Evolutionary conservation across 306 rosid genomes (phyloP), one percentile per base, ranked within the genome.

Genomic region (Cucumis melo): DNA sequence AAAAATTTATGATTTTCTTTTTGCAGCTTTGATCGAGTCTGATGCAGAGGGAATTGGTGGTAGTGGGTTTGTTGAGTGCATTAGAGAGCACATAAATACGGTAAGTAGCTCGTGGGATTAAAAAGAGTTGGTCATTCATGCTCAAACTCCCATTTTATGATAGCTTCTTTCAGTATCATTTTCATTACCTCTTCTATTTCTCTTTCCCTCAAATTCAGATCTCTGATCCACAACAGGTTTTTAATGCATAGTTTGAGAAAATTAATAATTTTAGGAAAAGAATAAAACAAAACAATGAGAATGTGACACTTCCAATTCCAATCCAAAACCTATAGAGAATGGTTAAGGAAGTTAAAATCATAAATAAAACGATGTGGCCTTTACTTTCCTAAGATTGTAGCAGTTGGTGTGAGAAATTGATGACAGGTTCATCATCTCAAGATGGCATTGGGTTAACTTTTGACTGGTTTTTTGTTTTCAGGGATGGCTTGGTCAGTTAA

Each of bases 41-140:
- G 99, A 94, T 82, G 99, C 99, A 11, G 99, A 94, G 85, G 99
- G 99, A 44, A 94, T 94, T 85, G 99, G 97, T 10, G 97, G 99
- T 36, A 92, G 99, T 80, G 99, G 99, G 61, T 94, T 94, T 78
- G 89, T 94, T 73, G 99, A 94, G 85, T 94, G 99, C 79, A 94
- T 92, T 81, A 88, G 97, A 56, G 99, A 94, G 88, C 99, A 94
- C 79, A 94, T 94, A 80, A 86, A 89, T 88, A 89, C 98, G 32
- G 98, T 93, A 85, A 74, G 96, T 89, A 73, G 75, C 82, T 80
- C 34, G 19, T 41, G 54, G 73, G 73, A 39, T 66, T 66, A 51
- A 41, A 41, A 41, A 39, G 19, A 66, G 53, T 11, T 20, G 53
- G 34, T 66, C 11, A 41, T 66, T 66, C 53, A 41, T 41, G 54